Evolutionary conservation across 1,139 yeast species (phyloP), one percentile per base, ranked within the genome.

Genomic region (Scheffersomyces parashehatae): DNA sequence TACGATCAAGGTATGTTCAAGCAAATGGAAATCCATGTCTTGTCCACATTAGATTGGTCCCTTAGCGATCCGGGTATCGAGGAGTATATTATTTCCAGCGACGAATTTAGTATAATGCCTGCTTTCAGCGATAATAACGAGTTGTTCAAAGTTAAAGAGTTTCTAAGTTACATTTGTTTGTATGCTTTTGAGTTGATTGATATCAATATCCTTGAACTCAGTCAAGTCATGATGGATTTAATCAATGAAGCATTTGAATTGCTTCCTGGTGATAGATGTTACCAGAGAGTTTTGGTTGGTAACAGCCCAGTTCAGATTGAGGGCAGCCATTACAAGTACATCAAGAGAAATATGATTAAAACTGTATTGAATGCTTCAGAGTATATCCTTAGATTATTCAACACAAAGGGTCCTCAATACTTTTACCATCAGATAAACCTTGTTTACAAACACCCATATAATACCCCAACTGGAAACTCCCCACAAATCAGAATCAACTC

Each of bases 1-100:
- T 81, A 81, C 56, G 85, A 81, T 54, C 79, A 71, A 49, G 78
- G 81, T 3, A 82, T 82, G 88, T 81, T 64, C 77, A 81, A 67
- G 50, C 77, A 73, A 55, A 73, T 73, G 78, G 79, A 73, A 55
- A 51, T 73, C 29, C 77, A 83, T 54, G 79, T 83, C 31, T 63
- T 83, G 50, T 73, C 73, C 42, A 82, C 88, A 0, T 68, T 83
- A 52, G 78, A 77, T 49, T 83, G 88, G 88, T 75, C 75, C 33
- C 67, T 83, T 43, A 74, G 70, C 49, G 86, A 80, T 54, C 82
- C 86, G 8, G 69, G 75, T 46, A 67, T 82, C 43, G 81, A 78
- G 45, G 85, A 82, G 52, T 83, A 64, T 50, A 56, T 73, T 37
- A 50, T 69, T 10, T 49, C 56, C 31, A 60, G 68, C 32, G 48